Conservation (phyloP, 805 yeast species). For the Candida boleticola region DNA sequence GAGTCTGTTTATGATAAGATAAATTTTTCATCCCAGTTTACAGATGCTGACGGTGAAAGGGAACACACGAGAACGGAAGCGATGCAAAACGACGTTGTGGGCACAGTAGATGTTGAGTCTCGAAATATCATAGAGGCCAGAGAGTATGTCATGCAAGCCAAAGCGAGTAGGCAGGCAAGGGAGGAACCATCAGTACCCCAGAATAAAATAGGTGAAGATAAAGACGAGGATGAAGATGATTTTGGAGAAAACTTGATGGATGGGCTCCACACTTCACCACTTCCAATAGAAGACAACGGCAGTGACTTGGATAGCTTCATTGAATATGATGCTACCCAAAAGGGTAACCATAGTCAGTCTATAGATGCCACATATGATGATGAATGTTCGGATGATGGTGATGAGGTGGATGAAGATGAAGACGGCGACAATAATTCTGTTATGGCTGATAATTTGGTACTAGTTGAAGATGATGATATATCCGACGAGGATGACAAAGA, state of each 20-base stretch:
- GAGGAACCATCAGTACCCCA: not conserved
- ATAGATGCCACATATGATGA: slow-evolving; percentile 12
- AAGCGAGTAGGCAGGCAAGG: not conserved
- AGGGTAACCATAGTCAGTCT: slow-evolving; percentile 11
- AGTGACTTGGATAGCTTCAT: slow-evolving; percentile 26
- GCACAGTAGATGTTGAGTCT: not conserved
- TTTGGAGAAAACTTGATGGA: slow-evolving; percentile 35
- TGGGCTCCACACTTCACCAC: slow-evolving; percentile 32
- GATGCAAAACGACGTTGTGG: not conserved
- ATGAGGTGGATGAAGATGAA: slow-evolving; percentile 5
- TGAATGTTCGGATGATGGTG: slow-evolving; percentile 7
- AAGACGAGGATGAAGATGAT: slow-evolving; percentile 27
- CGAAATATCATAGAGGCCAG: not conserved
- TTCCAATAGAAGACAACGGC: slow-evolving; percentile 25
- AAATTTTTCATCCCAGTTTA: slow-evolving; percentile 12
- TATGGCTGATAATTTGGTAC: not conserved
- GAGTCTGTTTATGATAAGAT: slow-evolving; percentile 6
- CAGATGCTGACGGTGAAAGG: slow-evolving; percentile 8
- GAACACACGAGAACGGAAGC: not conserved
- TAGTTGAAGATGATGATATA: slow-evolving; percentile 2
- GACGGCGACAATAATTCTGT: slow-evolving; percentile 7
- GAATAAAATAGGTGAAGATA: not conserved
- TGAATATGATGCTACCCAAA: slow-evolving; percentile 12
- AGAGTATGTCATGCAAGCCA: not conserved
- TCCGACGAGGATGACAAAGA: slow-evolving; percentile 16